Evolutionary conservation across 1,139 yeast genomes (phyloP), one percentile per base, ranked within the genome.

Genomic region (Saccharomyces hybrid): DNA sequence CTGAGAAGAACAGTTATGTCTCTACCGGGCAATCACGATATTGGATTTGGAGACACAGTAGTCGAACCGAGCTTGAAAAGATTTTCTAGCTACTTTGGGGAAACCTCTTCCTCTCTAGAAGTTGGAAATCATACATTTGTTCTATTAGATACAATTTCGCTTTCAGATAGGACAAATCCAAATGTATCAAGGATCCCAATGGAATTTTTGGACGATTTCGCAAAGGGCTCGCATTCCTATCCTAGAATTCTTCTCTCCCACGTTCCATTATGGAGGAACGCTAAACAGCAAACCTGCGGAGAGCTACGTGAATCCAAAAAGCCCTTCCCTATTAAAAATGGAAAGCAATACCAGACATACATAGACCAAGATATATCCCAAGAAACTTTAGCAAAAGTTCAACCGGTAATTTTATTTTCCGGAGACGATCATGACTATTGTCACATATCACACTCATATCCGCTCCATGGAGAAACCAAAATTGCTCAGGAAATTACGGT

Each of bases 381-480:
- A 50, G 74, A 77, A 19, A 77, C 93, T 6, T 69, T 93, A 46
- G 66, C 75, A 3, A 71, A 72, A 3, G 68, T 90, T 1, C 74
- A 78, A 52, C 99, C 99, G 0, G 73, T 74, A 16, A 72, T 85
- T 7, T 77, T 88, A 1, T 88, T 90, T 67, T 84, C 96, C 3
- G 99, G 99, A 0, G 99, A 93, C 67, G 99, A 93, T 68, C 99
- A 93, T 71, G 99, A 93, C 69, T 90, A 89, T 61, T 93, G 99
- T 70, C 90, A 86, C 59, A 80, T 87, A 13, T 71, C 73, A 11
- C 97, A 90, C 64, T 70, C 77, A 2, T 82, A 78, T 60, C 52
- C 57, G 14, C 6, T 25, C 3, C 67, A 69, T 27, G 75, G 76
- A 1, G 70, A 71, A 2, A 29, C 53, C 0, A 66, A 66, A 14